These are phyloP conservation scores for Tulasnella sp. DNA, from an alignment of 768 basidiomycete species.

Conservation along the genomic window DNA sequence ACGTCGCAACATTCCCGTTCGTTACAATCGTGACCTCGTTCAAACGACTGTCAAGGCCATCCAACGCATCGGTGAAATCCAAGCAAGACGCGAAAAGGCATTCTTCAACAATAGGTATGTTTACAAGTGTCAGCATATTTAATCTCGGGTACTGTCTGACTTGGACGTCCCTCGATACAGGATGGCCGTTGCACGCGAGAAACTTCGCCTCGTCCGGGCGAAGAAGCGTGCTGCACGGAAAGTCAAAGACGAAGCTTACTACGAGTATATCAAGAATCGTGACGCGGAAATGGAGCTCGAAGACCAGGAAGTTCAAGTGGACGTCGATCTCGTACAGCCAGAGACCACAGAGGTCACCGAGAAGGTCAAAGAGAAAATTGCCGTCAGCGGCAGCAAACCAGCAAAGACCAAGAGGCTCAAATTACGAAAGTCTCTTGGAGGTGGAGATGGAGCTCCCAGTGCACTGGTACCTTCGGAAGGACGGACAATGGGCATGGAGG, in stretches of 20 bases:
- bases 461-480: constrained; percentile 80
- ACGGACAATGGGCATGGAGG: constrained; percentile 79
- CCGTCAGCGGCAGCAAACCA: constrained; percentile 52
- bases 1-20: constrained; percentile 92
- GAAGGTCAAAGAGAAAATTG: constrained; percentile 73
- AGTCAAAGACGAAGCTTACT: constrained; percentile 38
- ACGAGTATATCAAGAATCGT: constrained; percentile 65
- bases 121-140: not conserved
- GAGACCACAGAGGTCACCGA: constrained; percentile 41
- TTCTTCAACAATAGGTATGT: constrained; percentile 83
- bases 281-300: constrained; percentile 24
- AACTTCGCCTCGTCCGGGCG: constrained; percentile 44
- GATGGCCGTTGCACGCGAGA: constrained; percentile 29
- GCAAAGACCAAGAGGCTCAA: constrained; percentile 34
- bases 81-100: constrained; percentile 78
- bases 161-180: constrained; percentile 1
- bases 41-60: constrained; percentile 94
- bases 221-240: constrained; percentile 26
- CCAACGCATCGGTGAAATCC: constrained; percentile 92
- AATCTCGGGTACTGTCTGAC: not conserved
- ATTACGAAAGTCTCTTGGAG: not conserved
- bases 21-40: constrained; percentile 92
- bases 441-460: constrained; percentile 36
- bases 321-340: constrained; percentile 56
- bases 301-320: constrained; percentile 68